Evolutionary conservation across 2,329 filamentous ascomycete genomes (phyloP), one percentile per base, ranked within the genome.

Genomic region (Sporothrix euskadiensis): DNA sequence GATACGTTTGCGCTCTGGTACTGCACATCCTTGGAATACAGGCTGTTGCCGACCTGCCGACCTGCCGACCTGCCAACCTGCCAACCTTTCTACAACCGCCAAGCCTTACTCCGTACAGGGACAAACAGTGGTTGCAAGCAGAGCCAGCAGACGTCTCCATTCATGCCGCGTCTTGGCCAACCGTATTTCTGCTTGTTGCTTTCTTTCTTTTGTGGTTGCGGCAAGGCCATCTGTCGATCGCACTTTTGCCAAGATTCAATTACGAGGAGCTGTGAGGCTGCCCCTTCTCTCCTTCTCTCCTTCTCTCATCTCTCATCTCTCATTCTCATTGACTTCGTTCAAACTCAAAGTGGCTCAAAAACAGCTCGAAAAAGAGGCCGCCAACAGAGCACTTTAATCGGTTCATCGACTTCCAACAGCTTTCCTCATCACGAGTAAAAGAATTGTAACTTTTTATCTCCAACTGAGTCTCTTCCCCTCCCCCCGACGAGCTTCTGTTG

Each of bases 201-300:
- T 59, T 22, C 26, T 5, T 32, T 57, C 16, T 57, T 57, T 22
- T 32, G 10, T 16, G 10, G 12, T 16, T 59, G 56, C 56, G 30
- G 35, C 56, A 59, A 14, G 56, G 30, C 52, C n/a, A 10, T 1
- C 22, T 59, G 56, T 59, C 56, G 56, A 59, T 59, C 14, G 56
- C 56, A 59, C 56, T 59, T 35, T 59, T 59, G 66, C 65, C 63
- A 47, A 68, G 41, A 22, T n/a, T 7, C 63, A 30, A 39, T 35
- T 56, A 56, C 52, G 52, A 32, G 35, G 41, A 19, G 35, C 41
- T 63, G 56, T 30, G 30, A 63, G 35, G 26, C 19, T 63, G 12
- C 19, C 35, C 19, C 16, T 39, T 9, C 12, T 35, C 26, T 61
- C 5, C 16, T 14, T 35, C 4, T 39, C 4, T 7, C 39, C n/a